phyloP scores from a whole-genome alignment of 2,329 filamentous ascomycete genomes.

The Calonectria hongkongensis region DNA sequence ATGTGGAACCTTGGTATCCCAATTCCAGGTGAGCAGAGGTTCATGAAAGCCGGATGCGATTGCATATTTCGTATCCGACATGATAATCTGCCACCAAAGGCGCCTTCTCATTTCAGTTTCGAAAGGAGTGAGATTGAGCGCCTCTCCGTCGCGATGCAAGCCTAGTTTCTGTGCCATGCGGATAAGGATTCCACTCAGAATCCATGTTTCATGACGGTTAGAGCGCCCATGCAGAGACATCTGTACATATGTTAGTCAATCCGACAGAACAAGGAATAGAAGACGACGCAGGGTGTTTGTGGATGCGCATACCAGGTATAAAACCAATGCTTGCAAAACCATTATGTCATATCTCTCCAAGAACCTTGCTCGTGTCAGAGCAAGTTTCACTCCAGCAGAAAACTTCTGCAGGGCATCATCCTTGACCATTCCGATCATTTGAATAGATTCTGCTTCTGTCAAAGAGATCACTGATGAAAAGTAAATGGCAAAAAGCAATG shows the following conservation, averaged over 20 bases:
- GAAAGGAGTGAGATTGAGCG: conserved; percentile 25
- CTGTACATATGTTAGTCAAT: conserved; percentile 2
- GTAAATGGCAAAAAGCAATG: conserved; percentile 35
- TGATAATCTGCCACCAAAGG: conserved; percentile 40
- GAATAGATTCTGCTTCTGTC: conserved; percentile 22
- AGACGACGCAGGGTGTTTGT: too few species aligned
- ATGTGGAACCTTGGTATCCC: conserved; percentile 35
- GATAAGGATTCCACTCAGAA: conserved; percentile 35
- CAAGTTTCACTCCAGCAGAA: conserved; percentile 22
- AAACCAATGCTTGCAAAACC: conserved; percentile 31
- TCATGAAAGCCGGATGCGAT: conserved; percentile 38
- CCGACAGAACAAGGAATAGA: neutral
- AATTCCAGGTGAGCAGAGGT: conserved; percentile 36
- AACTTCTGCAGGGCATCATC: conserved; percentile 30
- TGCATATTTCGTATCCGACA: conserved; percentile 37
- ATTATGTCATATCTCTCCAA: conserved; percentile 34
- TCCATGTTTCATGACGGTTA: conserved; percentile 36
- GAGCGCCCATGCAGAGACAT: conserved; percentile 26
- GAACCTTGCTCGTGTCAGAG: conserved; percentile 18
- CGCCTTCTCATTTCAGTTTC: conserved; percentile 37
- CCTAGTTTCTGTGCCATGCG: conserved; percentile 37
- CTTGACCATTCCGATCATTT: conserved; percentile 26
- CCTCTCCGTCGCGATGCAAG: conserved; percentile 33
- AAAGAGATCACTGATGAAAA: conserved; percentile 10
- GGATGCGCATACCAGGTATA: conserved; percentile 19